Evolutionary conservation across 352 stramenopile species (phyloP).

Genomic region (Blastocystis sp.): DNA sequence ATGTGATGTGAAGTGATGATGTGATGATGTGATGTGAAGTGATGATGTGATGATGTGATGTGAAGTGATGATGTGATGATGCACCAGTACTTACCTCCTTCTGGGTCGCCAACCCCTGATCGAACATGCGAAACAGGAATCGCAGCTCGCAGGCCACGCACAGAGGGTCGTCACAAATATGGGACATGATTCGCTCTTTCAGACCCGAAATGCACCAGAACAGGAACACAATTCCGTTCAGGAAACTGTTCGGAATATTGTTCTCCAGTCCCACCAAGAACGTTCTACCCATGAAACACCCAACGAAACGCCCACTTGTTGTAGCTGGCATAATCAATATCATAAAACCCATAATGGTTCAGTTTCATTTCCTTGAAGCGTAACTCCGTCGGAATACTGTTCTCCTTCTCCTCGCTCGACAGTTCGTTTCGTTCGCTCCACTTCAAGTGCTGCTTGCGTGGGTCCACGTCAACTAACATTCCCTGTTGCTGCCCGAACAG

Average conservation of each 20-base stretch:
- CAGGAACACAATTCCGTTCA: constrained; percentile 46
- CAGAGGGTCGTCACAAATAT: not conserved
- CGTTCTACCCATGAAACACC: constrained; percentile 9
- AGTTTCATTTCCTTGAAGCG: constrained; percentile 68
- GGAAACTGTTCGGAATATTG: constrained; percentile 65
- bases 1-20: no score
- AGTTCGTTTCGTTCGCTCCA: not conserved
- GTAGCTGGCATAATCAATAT: constrained; percentile 35
- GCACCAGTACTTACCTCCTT: not conserved
- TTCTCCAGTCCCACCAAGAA: constrained; percentile 72
- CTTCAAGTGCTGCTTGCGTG: constrained; percentile 25
- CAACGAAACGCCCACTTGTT: constrained; percentile 21
- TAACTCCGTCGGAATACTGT: not conserved
- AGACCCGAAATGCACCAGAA: constrained; percentile 49
- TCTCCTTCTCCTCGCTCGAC: not conserved
- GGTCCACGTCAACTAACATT: constrained; percentile 27
- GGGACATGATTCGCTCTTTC: not conserved
- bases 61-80: no score
- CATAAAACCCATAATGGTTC: constrained; percentile 67
- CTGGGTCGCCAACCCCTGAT: constrained; percentile 64
- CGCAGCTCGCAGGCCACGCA: constrained; percentile 77
- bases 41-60: no score
- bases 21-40: no score
- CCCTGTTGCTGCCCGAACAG: constrained; percentile 19
- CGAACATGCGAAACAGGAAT: constrained; percentile 79